Evolutionary conservation across 345 rosid species (phyloP).

Genomic region (Bruguiera gymnorhiza): DNA sequence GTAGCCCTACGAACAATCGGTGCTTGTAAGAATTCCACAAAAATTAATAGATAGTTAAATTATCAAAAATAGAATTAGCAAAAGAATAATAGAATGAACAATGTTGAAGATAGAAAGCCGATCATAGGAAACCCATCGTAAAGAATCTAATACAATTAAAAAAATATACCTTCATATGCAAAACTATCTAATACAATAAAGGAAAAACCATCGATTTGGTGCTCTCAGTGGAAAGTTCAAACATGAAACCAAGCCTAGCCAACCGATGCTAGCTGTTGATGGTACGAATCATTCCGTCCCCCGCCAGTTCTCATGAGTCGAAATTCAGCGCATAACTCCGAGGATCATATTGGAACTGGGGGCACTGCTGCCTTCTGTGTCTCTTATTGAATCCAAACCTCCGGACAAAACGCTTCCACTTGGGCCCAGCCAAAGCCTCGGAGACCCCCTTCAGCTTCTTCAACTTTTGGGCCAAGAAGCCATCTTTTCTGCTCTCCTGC

Average conservation of each 20-base stretch:
- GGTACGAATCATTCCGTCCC: conserved; percentile 4
- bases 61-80: no score
- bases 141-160: no score
- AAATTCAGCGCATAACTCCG: conserved; percentile 68
- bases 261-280: not conserved
- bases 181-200: no score
- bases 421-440: conserved; percentile 51
- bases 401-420: conserved; percentile 60
- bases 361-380: conserved; percentile 23
- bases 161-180: no score
- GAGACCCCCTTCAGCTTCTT: conserved; percentile 46
- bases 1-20: no score
- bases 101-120: no score
- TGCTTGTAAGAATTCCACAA: no score
- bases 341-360: conserved; percentile 53
- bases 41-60: no score
- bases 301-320: conserved; percentile 43
- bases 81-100: no score
- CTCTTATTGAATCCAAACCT: conserved; percentile 36
- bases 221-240: no score
- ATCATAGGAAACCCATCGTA: no score
- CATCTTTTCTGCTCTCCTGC: conserved; percentile 20
- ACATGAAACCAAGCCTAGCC: conserved; percentile 6
- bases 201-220: no score
- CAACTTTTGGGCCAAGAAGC: conserved; percentile 32